phyloP scores from a whole-genome alignment of 2,329 filamentous ascomycete species.

The Trichoderma simmonsii region DNA sequence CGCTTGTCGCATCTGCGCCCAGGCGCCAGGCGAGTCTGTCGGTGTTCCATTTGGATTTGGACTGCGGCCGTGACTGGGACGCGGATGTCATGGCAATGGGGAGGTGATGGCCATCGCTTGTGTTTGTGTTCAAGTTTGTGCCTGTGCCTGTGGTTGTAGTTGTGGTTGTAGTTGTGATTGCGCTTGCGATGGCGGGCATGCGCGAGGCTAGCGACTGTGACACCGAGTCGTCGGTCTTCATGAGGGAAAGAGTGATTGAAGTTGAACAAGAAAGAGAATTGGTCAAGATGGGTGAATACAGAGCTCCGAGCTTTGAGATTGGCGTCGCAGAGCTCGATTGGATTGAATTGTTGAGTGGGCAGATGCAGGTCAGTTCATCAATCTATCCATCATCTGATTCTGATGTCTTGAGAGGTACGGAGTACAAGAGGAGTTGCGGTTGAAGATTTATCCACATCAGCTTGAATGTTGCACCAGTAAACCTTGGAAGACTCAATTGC shows the following conservation, averaged over 20 bases:
- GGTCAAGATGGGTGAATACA: not conserved
- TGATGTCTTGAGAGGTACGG: not conserved
- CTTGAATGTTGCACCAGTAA: not conserved
- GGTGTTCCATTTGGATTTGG: conserved; percentile 65
- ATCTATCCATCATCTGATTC: not conserved
- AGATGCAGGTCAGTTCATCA: not conserved
- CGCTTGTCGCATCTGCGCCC: conserved; percentile 65
- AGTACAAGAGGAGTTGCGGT: not conserved
- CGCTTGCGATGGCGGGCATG: not conserved
- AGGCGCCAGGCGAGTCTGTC: conserved; percentile 65
- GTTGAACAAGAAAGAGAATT: not conserved
- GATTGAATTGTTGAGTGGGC: not conserved
- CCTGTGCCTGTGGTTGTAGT: not conserved
- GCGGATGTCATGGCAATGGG: not conserved
- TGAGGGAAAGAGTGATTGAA: not conserved
- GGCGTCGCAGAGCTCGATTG: not conserved
- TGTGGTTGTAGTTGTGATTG: not conserved
- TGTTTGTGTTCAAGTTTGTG: not conserved
- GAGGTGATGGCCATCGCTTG: not conserved
- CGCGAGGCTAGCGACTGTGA: not conserved
- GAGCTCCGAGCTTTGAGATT: not conserved
- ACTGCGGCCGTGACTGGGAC: not conserved
- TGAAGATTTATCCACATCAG: not conserved
- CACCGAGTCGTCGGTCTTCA: conserved; percentile 4
- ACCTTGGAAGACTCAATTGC: not conserved